Evolutionary conservation across 768 basidiomycete species (phyloP).

Genomic region (Dentipellis sp.): DNA sequence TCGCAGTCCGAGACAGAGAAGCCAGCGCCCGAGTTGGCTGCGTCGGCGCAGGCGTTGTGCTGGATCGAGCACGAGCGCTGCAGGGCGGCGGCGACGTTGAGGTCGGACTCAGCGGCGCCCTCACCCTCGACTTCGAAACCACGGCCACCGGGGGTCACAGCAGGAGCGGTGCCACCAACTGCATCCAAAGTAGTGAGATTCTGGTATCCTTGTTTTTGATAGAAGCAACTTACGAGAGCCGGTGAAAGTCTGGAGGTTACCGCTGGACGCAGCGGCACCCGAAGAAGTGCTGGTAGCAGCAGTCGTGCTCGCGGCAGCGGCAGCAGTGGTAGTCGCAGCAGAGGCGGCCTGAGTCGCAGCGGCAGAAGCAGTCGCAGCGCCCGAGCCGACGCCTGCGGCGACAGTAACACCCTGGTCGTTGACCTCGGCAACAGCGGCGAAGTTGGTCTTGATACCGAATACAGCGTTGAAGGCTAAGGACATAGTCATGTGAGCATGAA

Average conservation of each 20-base stretch:
- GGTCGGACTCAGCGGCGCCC: too few relatives aligned
- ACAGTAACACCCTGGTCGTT: constrained; percentile 33
- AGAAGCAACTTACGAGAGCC: neutral
- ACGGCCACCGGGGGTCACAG: too few relatives aligned
- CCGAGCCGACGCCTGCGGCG: neutral
- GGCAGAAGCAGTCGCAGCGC: neutral
- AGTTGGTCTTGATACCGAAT: constrained; percentile 46
- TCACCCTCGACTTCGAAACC: too few relatives aligned
- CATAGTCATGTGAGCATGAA: neutral
- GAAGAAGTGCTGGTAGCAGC: too few relatives aligned
- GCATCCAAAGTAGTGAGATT: too few relatives aligned
- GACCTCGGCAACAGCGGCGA: constrained; percentile 31
- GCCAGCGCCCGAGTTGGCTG: neutral
- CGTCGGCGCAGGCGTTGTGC: neutral
- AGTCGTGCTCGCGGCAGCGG: too few relatives aligned
- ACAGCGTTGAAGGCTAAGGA: constrained; percentile 40
- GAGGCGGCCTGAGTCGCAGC: neutral
- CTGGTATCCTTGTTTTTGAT: too few relatives aligned
- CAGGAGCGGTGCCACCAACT: too few relatives aligned
- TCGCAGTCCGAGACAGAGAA: constrained; percentile 21
- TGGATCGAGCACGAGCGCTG: too few relatives aligned
- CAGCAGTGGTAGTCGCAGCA: neutral
- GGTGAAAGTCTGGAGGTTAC: neutral
- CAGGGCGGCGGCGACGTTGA: too few relatives aligned
- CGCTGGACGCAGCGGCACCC: too few relatives aligned